phyloP scores from a whole-genome alignment of 805 yeast genomes.

The Candida khao-thaluensis region DNA sequence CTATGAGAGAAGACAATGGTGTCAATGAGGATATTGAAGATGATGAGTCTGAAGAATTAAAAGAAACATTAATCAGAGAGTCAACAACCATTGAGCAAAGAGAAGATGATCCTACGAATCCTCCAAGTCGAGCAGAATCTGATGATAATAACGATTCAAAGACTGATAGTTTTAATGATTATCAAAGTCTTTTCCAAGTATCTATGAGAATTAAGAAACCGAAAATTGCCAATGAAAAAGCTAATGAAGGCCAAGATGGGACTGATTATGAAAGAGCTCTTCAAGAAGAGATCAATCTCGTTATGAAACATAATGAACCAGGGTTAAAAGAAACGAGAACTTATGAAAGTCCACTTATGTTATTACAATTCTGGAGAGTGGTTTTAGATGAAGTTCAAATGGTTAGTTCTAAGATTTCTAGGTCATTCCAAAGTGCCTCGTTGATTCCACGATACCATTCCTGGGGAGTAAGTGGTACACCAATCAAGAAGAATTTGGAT shows the following conservation, averaged over 20 bases:
- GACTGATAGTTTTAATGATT: slow-evolving; percentile 16
- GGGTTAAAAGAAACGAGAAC: slow-evolving; percentile 34
- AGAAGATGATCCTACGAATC: neutral
- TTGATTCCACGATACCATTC: slow-evolving; percentile 82
- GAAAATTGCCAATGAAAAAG: slow-evolving; percentile 24
- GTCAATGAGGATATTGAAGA: neutral
- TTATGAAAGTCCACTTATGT: slow-evolving; percentile 78
- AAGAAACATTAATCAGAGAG: too few species aligned
- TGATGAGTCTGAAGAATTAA: neutral
- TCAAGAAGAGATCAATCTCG: slow-evolving; percentile 32
- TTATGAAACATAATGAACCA: slow-evolving; percentile 27
- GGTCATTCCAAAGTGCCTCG: slow-evolving; percentile 78
- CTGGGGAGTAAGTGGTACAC: slow-evolving; percentile 98
- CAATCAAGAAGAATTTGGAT: slow-evolving; percentile 62
- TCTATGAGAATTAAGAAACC: slow-evolving; percentile 25
- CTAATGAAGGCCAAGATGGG: slow-evolving; percentile 20
- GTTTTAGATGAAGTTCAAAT: slow-evolving; percentile 93
- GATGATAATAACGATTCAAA: neutral
- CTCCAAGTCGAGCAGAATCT: neutral
- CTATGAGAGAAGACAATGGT: neutral
- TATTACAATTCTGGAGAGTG: slow-evolving; percentile 85
- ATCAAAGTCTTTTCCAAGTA: slow-evolving; percentile 27
- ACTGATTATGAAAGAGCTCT: slow-evolving; percentile 34
- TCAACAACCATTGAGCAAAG: neutral
- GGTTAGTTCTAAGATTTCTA: slow-evolving; percentile 70